A percentile compares a stretch with the other conserved stretches of the same genome.
These are phyloP conservation scores for Dunaliella sp. DNA, from an alignment of 139 green algal species.

Conservation along the genomic window DNA sequence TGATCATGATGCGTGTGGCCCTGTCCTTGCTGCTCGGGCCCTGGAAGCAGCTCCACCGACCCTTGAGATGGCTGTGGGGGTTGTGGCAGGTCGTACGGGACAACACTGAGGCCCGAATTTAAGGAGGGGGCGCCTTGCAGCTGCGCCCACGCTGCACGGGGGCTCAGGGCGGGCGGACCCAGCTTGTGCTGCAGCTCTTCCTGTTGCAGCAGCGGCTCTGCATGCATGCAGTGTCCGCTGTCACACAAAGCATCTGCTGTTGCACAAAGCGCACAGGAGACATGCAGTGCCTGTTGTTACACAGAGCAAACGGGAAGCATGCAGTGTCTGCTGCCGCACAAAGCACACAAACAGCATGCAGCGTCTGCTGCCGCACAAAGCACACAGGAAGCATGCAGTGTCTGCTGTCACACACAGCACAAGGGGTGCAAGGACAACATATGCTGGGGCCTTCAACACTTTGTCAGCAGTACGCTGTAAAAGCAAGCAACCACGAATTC, in stretches of 20 bases:
- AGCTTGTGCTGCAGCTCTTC: background rate
- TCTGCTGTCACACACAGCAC: background rate
- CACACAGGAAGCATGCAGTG: background rate
- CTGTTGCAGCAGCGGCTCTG: background rate
- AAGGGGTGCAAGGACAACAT: no score
- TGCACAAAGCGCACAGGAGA: background rate
- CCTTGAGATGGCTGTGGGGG: no score
- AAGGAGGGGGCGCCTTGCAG: background rate
- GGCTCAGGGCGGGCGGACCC: background rate
- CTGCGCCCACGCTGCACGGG: background rate
- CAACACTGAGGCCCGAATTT: background rate
- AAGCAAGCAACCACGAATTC: no score
- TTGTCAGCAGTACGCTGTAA: no score
- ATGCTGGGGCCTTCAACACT: no score
- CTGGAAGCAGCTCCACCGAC: background rate
- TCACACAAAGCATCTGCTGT: background rate
- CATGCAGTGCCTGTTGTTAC: background rate
- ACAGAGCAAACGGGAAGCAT: background rate
- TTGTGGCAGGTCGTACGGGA: background rate
- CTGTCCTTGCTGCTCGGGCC: background rate
- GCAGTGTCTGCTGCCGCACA: background rate
- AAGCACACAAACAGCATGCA: background rate
- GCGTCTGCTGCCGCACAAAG: background rate
- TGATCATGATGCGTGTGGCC: background rate
- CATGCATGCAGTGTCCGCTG: background rate